Evolutionary conservation across 2,329 filamentous ascomycete species (phyloP).

Genomic region (Cytospora piceae): DNA sequence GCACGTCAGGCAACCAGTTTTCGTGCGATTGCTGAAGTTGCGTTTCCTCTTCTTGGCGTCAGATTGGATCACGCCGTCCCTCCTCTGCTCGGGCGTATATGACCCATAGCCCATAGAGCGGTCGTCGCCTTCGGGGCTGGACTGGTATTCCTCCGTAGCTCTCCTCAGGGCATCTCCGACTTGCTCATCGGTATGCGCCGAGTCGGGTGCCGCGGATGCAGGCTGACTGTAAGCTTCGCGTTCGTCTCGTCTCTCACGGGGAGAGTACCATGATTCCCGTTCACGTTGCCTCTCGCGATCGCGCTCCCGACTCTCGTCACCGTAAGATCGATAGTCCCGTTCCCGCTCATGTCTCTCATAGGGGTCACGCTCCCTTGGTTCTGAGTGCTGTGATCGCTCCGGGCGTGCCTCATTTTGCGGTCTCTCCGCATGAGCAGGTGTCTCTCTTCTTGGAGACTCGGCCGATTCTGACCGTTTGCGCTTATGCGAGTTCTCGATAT

Average conservation of each 20-base stretch:
- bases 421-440: conserved; percentile 37
- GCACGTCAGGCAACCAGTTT: conserved; percentile 94
- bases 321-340: conserved; percentile 49
- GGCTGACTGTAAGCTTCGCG: conserved; percentile 51
- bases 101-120: conserved; percentile 44
- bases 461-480: conserved; percentile 71
- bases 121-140: conserved; percentile 60
- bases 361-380: conserved; percentile 32
- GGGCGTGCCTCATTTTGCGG: conserved; percentile 40
- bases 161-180: conserved; percentile 50
- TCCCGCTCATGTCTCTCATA: conserved; percentile 31
- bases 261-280: conserved; percentile 53
- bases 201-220: conserved; percentile 49
- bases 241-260: conserved; percentile 50
- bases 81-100: conserved; percentile 53
- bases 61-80: conserved; percentile 56
- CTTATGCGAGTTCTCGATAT: conserved; percentile 59
- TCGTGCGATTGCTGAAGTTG: conserved; percentile 93
- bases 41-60: conserved; percentile 73
- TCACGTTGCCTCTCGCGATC: conserved; percentile 39
- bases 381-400: conserved; percentile 31
- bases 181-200: conserved; percentile 55
- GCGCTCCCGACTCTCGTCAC: conserved; percentile 52
- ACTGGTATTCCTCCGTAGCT: conserved; percentile 54
- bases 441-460: conserved; percentile 49